These are phyloP conservation scores for Fusarium secorum DNA, from an alignment of 2,329 filamentous ascomycete species.

Conservation along the genomic window DNA sequence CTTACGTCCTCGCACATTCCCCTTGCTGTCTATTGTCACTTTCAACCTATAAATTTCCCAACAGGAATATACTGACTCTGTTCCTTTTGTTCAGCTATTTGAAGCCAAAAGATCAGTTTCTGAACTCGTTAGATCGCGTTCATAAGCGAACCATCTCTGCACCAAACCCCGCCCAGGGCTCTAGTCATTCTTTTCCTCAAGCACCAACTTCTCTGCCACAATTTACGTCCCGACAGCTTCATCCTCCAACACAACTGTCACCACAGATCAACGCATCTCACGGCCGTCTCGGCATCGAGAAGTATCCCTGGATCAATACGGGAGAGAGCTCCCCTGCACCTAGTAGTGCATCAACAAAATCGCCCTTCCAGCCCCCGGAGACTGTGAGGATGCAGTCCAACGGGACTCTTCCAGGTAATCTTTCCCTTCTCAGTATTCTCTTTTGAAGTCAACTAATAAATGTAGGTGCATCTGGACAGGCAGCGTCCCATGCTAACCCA, in stretches of 20 bases:
- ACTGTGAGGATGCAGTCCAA: conserved; percentile 6
- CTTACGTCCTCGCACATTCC: not conserved
- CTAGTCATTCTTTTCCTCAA: conserved; percentile 29
- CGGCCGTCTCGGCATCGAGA: conserved; percentile 15
- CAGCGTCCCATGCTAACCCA: conserved; percentile 7
- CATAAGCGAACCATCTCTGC: conserved; percentile 62
- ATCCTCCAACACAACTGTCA: conserved; percentile 21
- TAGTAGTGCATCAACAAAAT: conserved; percentile 13
- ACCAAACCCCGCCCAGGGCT: conserved; percentile 51
- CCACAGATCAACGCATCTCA: conserved; percentile 24
- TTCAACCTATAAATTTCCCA: conserved; percentile 8
- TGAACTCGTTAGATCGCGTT: conserved; percentile 40
- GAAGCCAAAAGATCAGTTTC: conserved; percentile 16
- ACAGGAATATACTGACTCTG: conserved; percentile 5
- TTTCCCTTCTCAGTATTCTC: not conserved
- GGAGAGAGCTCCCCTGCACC: conserved; percentile 19
- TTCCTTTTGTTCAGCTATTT: conserved; percentile 7
- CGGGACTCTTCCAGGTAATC: conserved; percentile 18
- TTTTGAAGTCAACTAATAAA: not conserved
- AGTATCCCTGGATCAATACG: conserved; percentile 21
- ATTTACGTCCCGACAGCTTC: conserved; percentile 24
- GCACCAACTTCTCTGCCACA: conserved; percentile 30
- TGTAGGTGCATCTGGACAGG: not conserved
- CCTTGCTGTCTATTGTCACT: not conserved
- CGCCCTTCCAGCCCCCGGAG: conserved; percentile 15